Evolutionary conservation across 768 basidiomycete genomes (phyloP).

Genomic region (Suillus occidentalis): DNA sequence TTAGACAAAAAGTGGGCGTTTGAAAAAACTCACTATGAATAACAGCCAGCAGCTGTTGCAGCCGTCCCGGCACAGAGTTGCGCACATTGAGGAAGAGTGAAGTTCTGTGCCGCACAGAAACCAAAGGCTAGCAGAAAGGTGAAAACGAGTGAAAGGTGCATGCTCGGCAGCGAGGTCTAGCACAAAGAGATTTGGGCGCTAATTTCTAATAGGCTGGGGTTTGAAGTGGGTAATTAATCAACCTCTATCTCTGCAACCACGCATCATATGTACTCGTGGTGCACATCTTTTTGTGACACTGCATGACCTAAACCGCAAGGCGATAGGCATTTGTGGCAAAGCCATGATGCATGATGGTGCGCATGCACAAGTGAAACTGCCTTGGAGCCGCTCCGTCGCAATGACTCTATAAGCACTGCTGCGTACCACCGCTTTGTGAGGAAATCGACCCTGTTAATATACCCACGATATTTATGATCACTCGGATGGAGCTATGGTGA

Average conservation of each 20-base stretch:
- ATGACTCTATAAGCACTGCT: not conserved
- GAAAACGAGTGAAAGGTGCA: conserved; percentile 2
- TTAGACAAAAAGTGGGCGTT: not conserved
- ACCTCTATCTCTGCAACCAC: not conserved
- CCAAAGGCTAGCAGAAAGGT: not conserved
- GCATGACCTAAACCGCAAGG: not conserved
- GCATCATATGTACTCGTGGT: not conserved
- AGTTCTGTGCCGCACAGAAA: not conserved
- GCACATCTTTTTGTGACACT: not conserved
- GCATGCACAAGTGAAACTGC: not conserved
- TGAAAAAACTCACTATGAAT: not conserved
- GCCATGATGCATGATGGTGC: not conserved
- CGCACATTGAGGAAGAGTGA: not conserved
- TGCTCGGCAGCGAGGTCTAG: conserved; percentile 1
- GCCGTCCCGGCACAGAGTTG: not conserved
- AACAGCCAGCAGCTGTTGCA: not conserved
- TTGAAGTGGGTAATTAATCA: not conserved
- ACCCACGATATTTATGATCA: not conserved
- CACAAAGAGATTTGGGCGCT: conserved; percentile 1
- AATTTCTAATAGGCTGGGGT: not conserved
- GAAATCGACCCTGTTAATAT: not conserved
- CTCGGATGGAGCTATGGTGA: too few species aligned
- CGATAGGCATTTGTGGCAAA: not conserved
- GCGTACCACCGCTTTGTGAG: too few species aligned
- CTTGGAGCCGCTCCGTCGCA: too few species aligned